A percentile compares a stretch with the other conserved stretches of the same genome.
These are phyloP conservation scores for Alternaria angustiovoidea DNA, from an alignment of 2,329 filamentous ascomycete species.

Conservation along the genomic window DNA sequence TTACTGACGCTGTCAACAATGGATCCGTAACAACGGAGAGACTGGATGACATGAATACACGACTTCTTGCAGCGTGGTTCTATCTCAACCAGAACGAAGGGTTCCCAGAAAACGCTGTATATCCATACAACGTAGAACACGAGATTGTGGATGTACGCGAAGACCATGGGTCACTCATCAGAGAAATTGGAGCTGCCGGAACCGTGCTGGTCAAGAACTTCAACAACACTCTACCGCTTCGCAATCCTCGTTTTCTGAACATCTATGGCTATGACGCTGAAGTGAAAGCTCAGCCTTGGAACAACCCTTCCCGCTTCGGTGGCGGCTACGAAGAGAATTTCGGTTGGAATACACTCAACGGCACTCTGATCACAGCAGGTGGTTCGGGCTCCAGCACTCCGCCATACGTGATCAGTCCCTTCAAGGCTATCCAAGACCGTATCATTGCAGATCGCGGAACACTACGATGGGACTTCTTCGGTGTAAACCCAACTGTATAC, in stretches of 20 bases:
- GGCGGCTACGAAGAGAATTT: conserved; percentile 53
- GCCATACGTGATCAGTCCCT: conserved; percentile 52
- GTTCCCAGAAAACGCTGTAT: conserved; percentile 36
- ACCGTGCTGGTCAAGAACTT: conserved; percentile 60
- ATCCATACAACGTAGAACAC: conserved; percentile 33
- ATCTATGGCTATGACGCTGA: conserved; percentile 53
- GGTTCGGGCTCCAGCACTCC: conserved; percentile 52
- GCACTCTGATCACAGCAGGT: conserved; percentile 53
- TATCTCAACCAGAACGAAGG: conserved; percentile 52
- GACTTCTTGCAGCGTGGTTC: conserved; percentile 39
- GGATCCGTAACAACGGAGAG: conserved; percentile 34
- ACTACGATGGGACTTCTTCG: conserved; percentile 48
- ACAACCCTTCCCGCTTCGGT: conserved; percentile 48
- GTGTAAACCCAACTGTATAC: conserved; percentile 40
- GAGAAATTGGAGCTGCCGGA: conserved; percentile 53
- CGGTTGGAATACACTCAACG: conserved; percentile 44
- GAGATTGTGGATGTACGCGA: conserved; percentile 58
- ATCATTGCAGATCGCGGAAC: conserved; percentile 40
- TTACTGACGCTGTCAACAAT: conserved; percentile 42
- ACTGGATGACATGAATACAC: conserved; percentile 43
- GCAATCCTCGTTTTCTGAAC: conserved; percentile 52
- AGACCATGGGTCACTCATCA: conserved; percentile 53
- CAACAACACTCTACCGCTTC: conserved; percentile 62
- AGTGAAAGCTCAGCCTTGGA: conserved; percentile 47
- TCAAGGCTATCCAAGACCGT: conserved; percentile 50